These are phyloP conservation scores for Hericium alpestre DNA, from an alignment of 768 basidiomycete genomes.

Conservation along the genomic window DNA sequence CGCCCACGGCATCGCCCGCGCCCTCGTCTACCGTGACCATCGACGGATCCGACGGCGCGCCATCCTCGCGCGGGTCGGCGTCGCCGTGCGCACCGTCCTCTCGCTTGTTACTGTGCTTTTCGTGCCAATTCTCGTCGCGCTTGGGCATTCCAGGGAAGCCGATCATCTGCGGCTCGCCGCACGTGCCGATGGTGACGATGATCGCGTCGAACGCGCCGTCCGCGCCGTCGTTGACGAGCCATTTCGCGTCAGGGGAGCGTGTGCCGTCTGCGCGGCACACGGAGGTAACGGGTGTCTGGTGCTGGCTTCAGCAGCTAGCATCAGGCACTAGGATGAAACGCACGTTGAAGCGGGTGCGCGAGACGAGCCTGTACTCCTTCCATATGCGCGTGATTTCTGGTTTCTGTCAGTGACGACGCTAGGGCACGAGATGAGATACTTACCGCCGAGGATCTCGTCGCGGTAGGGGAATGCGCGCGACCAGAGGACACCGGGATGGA, in stretches of 20 bases:
- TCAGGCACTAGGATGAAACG: constrained; percentile 26
- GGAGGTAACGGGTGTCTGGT: neutral
- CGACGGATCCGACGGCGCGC: neutral
- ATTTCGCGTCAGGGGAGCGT: constrained; percentile 19
- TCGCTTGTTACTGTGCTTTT: no score
- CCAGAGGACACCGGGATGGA: constrained; percentile 38
- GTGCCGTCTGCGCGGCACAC: neutral
- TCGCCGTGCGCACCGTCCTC: neutral
- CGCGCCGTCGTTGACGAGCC: constrained; percentile 37
- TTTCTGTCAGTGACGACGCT: neutral
- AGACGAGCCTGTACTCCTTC: constrained; percentile 39
- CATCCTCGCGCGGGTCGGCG: neutral
- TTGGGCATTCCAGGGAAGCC: constrained; percentile 34
- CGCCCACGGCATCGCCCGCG: no score
- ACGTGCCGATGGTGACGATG: constrained; percentile 39
- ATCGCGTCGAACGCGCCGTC: constrained; percentile 42
- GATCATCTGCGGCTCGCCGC: constrained; percentile 36
- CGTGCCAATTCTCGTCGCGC: constrained; percentile 7
- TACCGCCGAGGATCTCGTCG: constrained; percentile 40
- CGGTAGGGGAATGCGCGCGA: constrained; percentile 31
- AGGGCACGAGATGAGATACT: neutral
- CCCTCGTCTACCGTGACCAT: no score
- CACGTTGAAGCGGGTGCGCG: constrained; percentile 34
- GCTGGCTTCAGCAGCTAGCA: constrained; percentile 14
- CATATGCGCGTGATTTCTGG: constrained; percentile 33